Base-by-base conservation (phyloP, 2,329 filamentous ascomycete genomes). In the Alternaria sp. region DNA sequence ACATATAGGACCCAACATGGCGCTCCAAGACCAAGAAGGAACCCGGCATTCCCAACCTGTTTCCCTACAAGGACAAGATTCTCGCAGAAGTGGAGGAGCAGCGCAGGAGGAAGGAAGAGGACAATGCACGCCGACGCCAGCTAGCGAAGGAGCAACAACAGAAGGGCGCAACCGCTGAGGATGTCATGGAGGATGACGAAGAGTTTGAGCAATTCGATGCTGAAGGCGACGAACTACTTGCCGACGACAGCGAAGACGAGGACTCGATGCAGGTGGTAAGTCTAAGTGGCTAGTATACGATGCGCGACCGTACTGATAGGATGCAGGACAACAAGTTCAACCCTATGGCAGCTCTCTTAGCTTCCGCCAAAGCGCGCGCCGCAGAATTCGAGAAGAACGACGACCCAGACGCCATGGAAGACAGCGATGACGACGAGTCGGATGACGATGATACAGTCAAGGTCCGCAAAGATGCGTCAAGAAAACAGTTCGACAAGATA, bases 41-140 rank as follows among this genome's bases (percentile, higher is more conserved):
- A 75, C 96, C 95, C 23, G 96, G 96, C 52, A 97, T 99, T 66
- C 96, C 96, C 44, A 99, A 98, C 78, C 83, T 97, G 36, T 99
- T 97, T 83, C 96, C 96, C 1, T 97, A 96, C 86, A 99, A 99
- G 84, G 94, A 97, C 80, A 94, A 91, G 85, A 88, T 99, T 26
- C 87, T 99, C 32, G 89, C 94, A 62, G 93, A 99, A 81, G 96
- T 99, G 73, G 96, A 99, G 83, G 93, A 97, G 82, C 91, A 89
- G 73, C 91, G 91, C 77, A 84, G 90, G 70, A 84, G 88, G 79
- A 97, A 95, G 84, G 89, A 89, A 67, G 93, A 97, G 76, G 93
- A 97, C 40, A 72, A 67, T 76, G 86, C 87, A 61, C 85, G 87
- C 77, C 86, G 88, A 73, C 88, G 88, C 67, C 92, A 96, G 76